A percentile compares a stretch with the other conserved stretches of the same genome.
These are phyloP conservation scores for Irpex sp. DNA, from an alignment of 1,284 basidiomycete genomes.

Conservation along the genomic window DNA sequence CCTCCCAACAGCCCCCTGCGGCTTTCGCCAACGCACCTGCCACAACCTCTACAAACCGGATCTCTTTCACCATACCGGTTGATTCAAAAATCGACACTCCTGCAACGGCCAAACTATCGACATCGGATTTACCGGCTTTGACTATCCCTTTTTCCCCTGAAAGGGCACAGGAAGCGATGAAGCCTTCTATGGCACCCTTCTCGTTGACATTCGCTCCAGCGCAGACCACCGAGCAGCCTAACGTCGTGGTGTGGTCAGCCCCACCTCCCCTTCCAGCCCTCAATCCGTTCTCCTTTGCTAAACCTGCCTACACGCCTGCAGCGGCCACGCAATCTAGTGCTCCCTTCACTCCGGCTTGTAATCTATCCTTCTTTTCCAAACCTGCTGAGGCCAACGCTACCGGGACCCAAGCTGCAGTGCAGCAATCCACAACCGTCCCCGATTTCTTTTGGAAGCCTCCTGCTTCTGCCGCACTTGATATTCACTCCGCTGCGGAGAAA, in stretches of 20 bases:
- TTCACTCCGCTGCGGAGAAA: background rate
- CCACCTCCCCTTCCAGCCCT: background rate
- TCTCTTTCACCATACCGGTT: constrained; percentile 1
- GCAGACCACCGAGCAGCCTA: background rate
- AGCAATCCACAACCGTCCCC: constrained; percentile 10
- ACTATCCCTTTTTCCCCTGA: constrained; percentile 6
- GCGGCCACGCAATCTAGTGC: background rate
- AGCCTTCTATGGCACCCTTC: constrained; percentile 7
- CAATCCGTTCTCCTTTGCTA: background rate
- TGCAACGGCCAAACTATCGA: constrained; percentile 7
- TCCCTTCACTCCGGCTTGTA: background rate
- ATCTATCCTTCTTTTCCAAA: constrained; percentile 2
- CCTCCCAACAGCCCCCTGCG: constrained; percentile 5
- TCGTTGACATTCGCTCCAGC: background rate
- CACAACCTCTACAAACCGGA: background rate
- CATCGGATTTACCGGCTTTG: constrained; percentile 6
- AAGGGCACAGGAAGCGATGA: constrained; percentile 2
- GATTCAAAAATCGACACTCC: background rate
- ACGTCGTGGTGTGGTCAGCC: background rate
- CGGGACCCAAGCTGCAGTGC: background rate
- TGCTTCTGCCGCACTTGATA: background rate
- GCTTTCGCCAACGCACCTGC: no score
- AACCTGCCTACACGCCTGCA: background rate
- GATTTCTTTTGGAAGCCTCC: constrained; percentile 9
- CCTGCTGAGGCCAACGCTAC: background rate